Evolutionary conservation across 2,329 filamentous ascomycete genomes (phyloP).

Genomic region (Alternaria tenuissima): DNA sequence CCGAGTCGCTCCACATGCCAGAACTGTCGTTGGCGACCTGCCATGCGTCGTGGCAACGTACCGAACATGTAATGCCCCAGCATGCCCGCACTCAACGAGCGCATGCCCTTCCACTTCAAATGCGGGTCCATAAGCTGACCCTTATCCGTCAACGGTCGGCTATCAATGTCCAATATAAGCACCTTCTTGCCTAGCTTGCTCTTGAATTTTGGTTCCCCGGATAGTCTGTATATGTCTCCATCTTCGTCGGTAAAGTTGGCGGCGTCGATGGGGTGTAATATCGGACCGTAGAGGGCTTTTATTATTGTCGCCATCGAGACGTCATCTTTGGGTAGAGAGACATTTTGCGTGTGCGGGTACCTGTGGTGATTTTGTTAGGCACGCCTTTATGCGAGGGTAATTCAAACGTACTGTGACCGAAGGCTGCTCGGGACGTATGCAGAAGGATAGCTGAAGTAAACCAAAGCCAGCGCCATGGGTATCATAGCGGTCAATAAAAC

Average conservation of each 20-base stretch:
- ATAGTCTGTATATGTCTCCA: conserved; percentile 43
- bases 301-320: conserved; percentile 48
- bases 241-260: conserved; percentile 51
- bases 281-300: conserved; percentile 48
- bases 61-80: conserved; percentile 51
- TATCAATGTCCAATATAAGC: conserved; percentile 50
- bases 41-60: conserved; percentile 16
- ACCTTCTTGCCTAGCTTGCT: conserved; percentile 49
- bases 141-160: conserved; percentile 43
- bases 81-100: conserved; percentile 49
- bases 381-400: not conserved
- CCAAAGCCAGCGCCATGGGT: conserved; percentile 40
- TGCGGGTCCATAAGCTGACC: conserved; percentile 49
- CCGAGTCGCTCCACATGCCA: not conserved
- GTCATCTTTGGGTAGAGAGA: conserved; percentile 38
- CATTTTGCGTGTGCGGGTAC: conserved; percentile 36
- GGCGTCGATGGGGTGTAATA: conserved; percentile 47
- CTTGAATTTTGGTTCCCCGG: conserved; percentile 43
- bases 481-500: conserved; percentile 42
- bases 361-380: conserved; percentile 19
- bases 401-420: conserved; percentile 32
- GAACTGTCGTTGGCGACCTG: not conserved
- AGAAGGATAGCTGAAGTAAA: conserved; percentile 42
- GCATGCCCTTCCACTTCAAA: conserved; percentile 50
- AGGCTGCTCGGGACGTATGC: conserved; percentile 32